Conservation (phyloP, 2,329 filamentous ascomycete genomes). For the Monilinia laxa region DNA sequence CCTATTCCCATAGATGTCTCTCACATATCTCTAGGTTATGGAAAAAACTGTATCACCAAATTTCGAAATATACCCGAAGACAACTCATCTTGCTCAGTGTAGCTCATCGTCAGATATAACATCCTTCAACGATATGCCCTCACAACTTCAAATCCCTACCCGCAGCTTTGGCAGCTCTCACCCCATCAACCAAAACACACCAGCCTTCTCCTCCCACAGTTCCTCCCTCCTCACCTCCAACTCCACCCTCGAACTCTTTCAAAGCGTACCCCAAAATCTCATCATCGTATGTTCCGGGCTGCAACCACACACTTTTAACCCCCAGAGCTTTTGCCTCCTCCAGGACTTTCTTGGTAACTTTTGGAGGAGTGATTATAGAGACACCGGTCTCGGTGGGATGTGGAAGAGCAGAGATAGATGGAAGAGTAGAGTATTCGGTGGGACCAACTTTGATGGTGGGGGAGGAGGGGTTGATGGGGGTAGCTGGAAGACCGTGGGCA, state of each 20-base stretch:
- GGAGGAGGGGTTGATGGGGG: slow-evolving; percentile 76
- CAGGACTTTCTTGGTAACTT: slow-evolving; percentile 70
- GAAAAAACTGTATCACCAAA: neutral
- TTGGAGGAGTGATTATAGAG: slow-evolving; percentile 84
- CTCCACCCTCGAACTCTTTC: slow-evolving; percentile 69
- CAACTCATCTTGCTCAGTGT: too few relatives aligned
- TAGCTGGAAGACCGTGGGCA: slow-evolving; percentile 69
- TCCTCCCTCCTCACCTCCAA: slow-evolving; percentile 56
- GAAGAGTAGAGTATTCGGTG: slow-evolving; percentile 48
- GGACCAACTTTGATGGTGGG: slow-evolving; percentile 61
- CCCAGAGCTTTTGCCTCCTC: slow-evolving; percentile 74
- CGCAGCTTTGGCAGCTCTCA: slow-evolving; percentile 57
- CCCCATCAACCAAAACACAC: slow-evolving; percentile 86
- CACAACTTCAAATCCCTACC: slow-evolving; percentile 44
- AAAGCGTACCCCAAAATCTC: slow-evolving; percentile 69
- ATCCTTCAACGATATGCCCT: neutral
- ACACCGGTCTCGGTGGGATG: slow-evolving; percentile 70
- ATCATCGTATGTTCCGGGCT: slow-evolving; percentile 85
- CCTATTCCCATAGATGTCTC: neutral
- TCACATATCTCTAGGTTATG: neutral
- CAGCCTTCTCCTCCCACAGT: slow-evolving; percentile 71
- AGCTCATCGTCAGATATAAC: neutral
- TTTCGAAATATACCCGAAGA: neutral
- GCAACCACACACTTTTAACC: slow-evolving; percentile 77
- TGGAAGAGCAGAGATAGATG: slow-evolving; percentile 61